Evolutionary conservation across 108 stramenopile genomes (phyloP), one percentile per base, ranked within the genome.

Genomic region (Conticribra guillardii): DNA sequence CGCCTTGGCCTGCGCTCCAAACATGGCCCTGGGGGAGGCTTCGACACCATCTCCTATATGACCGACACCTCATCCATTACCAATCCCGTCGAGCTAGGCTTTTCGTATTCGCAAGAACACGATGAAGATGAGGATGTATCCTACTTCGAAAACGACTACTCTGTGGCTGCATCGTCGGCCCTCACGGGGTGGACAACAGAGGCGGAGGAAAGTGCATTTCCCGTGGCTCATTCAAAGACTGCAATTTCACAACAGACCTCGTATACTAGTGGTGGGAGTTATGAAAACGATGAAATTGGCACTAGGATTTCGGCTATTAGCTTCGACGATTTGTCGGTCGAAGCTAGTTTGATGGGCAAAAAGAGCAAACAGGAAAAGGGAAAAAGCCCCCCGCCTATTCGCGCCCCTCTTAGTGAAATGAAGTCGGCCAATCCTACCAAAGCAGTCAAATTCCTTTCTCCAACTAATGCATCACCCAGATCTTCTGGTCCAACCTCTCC

Each of bases 41-140:
- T 51, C 26, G 64, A 65, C 22, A 46, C 53, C 66, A 55, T 46
- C 27, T 78, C 67, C n/a, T 68, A 78, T 49, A 50, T 78, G 24
- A 78, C 77, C 11, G 77, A 78, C 45, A 69, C 68, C 17, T 78
- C 77, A 4, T 78, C 77, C 17, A 54, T 78, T 44, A 78, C 77
- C 14, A 70, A 64, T 47, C 69, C 77, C 37, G 26, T 47, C 28
- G 77, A 65, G 33, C 49, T 78, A 37, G 73, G 50, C 17, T 30
- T 37, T 33, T 60, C 54, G 26, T 63, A 59, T 50, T 65, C 69
- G 1, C 31, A 47, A 49, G 77, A 56, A 45, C 32, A 64, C 8
- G 58, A 29, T 23, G 69, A 50, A 53, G 69, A 78, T 21, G 49
- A 56, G 21, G 69, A 78, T 29, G 58, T 46, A 22, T 66, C 69